Conservation (phyloP, 2,329 filamentous ascomycete genomes). For the Herpotrichia juniperi region DNA sequence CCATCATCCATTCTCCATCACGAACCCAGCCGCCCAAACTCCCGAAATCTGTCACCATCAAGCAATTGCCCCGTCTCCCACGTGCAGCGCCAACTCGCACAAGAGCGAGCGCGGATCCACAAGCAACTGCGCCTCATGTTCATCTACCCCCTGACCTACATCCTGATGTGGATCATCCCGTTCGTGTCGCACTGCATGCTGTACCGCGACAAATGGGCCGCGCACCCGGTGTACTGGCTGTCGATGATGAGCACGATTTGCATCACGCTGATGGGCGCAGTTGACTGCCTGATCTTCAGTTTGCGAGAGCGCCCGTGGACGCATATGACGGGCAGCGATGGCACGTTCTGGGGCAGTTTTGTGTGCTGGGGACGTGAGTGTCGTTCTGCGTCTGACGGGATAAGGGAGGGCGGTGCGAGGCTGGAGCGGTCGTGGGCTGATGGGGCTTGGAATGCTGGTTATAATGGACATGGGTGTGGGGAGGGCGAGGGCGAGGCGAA, state of each 20-base stretch:
- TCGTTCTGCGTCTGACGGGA: not conserved
- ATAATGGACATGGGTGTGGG: no score
- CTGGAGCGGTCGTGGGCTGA: not conserved
- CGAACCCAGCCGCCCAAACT: slow-evolving; percentile 5
- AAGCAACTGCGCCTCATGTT: slow-evolving; percentile 75
- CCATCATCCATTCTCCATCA: slow-evolving; percentile 4
- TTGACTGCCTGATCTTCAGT: slow-evolving; percentile 72
- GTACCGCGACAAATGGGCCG: slow-evolving; percentile 60
- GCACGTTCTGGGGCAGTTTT: slow-evolving; percentile 50
- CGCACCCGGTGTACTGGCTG: slow-evolving; percentile 63
- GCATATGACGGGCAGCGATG: slow-evolving; percentile 55
- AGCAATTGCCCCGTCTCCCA: slow-evolving; percentile 5
- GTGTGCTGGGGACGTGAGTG: slow-evolving; percentile 14
- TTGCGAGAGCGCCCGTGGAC: slow-evolving; percentile 75
- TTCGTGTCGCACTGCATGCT: slow-evolving; percentile 69
- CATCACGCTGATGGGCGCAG: slow-evolving; percentile 69
- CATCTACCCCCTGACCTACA: slow-evolving; percentile 76
- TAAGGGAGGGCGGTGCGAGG: not conserved
- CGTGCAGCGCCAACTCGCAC: slow-evolving; percentile 16
- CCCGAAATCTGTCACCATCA: slow-evolving; percentile 5
- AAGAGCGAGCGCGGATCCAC: slow-evolving; percentile 62
- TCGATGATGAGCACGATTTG: slow-evolving; percentile 62
- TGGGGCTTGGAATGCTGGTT: not conserved
- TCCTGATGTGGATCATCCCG: slow-evolving; percentile 74
- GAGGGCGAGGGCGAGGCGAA: no score